Base-by-base conservation (phyloP, 345 rosid genomes). In the Populus nigra region DNA sequence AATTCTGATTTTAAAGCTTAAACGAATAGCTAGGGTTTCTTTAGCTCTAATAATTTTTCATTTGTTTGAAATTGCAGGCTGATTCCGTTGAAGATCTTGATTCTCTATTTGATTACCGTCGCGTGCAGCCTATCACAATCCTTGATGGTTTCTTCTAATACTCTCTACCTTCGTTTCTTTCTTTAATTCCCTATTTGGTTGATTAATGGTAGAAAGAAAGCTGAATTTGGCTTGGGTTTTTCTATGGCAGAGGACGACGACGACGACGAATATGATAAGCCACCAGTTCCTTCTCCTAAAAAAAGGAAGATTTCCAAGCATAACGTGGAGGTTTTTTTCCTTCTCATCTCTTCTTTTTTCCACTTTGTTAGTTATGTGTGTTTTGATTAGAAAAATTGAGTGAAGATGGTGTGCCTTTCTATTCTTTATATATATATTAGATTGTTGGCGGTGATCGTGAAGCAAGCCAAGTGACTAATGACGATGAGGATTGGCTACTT, bases 401-500 rank as follows among this genome's bases (percentile, higher is more conserved):
- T 22, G 62, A 22, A 12, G 18, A 38, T 16, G 8, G 10, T 29
- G 39, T 20, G n/a, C 57, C 22, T 25, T 49, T 27, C 4, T 11
- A 22, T 62, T 55, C 57, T 36, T 59, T 53, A 29, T 31, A 74
- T 17, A 29, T 31, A 33, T 72, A 33, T 65, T 76, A 83, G 89
- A 83, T 74, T 78, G 75, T 35, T 77, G 87, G 76, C 23, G 86
- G 78, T 20, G 80, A 31, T 35, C 84, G 79, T 77, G 87, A 76
- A 29, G 86, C 79, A 13, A 74, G 84, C 67, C 73, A 83, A 74
- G 89, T 84, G 45, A 39, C 74, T 1, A 41, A 73, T 65, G 86
- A 76, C 17, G 91, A 92, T 63, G 97, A 92, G 8, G 97, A 92
- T 79, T 92, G 93, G 94, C 79, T 92, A 77, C 87, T 86, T 84